These are phyloP conservation scores for Quercus phellos DNA, from an alignment of 331 rosid species.

Conservation along the genomic window DNA sequence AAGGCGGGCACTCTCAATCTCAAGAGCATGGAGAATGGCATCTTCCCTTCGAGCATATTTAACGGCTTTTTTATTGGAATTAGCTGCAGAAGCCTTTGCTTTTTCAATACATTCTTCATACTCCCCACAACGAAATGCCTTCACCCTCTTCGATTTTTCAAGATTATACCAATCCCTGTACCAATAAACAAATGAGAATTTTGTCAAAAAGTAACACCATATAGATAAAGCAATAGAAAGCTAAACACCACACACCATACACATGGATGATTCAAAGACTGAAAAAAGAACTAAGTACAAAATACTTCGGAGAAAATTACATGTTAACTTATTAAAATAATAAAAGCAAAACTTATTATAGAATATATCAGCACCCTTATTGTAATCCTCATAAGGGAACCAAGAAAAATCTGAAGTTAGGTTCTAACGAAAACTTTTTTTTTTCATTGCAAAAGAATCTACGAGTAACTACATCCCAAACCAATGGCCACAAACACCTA, in stretches of 20 bases:
- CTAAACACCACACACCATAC: constrained; percentile 17
- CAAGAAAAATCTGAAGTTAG: not conserved
- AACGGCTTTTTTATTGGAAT: constrained; percentile 69
- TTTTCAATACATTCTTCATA: constrained; percentile 85
- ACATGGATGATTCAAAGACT: not conserved
- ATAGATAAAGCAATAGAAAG: constrained; percentile 11
- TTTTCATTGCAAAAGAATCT: no score
- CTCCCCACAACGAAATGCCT: constrained; percentile 95
- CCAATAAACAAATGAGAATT: constrained; percentile 15
- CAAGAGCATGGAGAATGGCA: constrained; percentile 98
- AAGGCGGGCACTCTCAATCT: constrained; percentile 63
- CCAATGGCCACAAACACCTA: no score
- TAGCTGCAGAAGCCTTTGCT: constrained; percentile 86
- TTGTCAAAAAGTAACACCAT: constrained; percentile 30
- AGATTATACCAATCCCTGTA: constrained; percentile 97
- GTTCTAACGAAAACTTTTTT: no score
- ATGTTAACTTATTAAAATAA: not conserved
- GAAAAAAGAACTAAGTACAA: not conserved
- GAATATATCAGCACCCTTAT: not conserved
- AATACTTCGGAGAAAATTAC: not conserved
- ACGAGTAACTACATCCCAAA: no score
- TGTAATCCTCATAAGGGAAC: not conserved
- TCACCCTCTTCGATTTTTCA: constrained; percentile 91
- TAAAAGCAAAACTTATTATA: not conserved
- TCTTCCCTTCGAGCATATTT: constrained; percentile 99